Percentiles rank a stretch among this genome's conserved stretches.
phyloP scores from a whole-genome alignment of 768 basidiomycete genomes.

The Leccinum pellstonianum region DNA sequence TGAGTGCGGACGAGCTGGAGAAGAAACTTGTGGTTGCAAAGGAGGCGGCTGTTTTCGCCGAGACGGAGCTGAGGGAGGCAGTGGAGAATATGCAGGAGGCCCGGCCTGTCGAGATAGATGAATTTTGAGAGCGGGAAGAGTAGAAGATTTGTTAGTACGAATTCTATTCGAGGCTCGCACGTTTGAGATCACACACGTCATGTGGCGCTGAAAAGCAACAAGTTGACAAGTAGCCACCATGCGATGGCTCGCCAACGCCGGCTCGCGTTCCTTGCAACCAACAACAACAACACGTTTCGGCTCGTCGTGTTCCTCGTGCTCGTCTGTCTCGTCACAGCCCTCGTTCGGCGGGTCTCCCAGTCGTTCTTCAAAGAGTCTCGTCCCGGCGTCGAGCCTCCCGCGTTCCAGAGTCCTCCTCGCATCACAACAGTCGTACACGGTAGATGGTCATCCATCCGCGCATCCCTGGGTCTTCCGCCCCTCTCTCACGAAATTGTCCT shows the following conservation, averaged over 20 bases:
- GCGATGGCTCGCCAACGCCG: slow-evolving; percentile 21
- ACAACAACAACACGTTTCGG: slow-evolving; percentile 16
- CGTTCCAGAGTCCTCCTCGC: neutral
- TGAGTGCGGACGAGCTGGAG: slow-evolving; percentile 74
- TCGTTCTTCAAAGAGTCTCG: neutral
- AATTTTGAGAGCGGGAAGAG: slow-evolving; percentile 24
- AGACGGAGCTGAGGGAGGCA: slow-evolving; percentile 69
- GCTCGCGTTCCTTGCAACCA: slow-evolving; percentile 10
- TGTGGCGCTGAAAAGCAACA: neutral
- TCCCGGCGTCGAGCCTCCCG: slow-evolving; percentile 8
- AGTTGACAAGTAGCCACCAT: slow-evolving; percentile 9
- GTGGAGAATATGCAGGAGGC: slow-evolving; percentile 67
- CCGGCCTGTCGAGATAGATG: slow-evolving; percentile 45
- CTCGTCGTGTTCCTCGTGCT: slow-evolving; percentile 22
- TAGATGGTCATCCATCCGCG: slow-evolving; percentile 34
- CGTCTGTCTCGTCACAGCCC: slow-evolving; percentile 22
- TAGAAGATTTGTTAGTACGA: neutral
- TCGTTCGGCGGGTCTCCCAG: slow-evolving; percentile 17
- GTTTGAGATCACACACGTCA: neutral
- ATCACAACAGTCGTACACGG: slow-evolving; percentile 21
- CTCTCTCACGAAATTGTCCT: slow-evolving; percentile 14
- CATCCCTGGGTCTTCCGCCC: slow-evolving; percentile 31
- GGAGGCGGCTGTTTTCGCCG: slow-evolving; percentile 68
- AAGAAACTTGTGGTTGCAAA: slow-evolving; percentile 68
- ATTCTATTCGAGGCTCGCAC: slow-evolving; percentile 1